Evolutionary conservation across 306 rosid genomes (phyloP), one percentile per base, ranked within the genome.

Genomic region (Nissolia schottii): DNA sequence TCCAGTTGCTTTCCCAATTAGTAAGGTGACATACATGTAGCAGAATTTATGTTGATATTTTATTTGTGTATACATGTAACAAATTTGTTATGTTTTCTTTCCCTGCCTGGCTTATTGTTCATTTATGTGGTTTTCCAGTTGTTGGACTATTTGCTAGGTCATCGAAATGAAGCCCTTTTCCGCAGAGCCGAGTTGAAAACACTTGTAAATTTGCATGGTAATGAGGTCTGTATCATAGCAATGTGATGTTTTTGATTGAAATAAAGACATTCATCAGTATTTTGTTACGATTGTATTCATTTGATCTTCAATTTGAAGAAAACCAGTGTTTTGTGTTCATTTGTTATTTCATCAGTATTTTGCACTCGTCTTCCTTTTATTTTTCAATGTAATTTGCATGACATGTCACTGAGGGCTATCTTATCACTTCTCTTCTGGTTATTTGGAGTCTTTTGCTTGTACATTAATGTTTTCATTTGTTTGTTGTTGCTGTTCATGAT

Each of bases 141-240:
- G 71, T 64, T 94, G 69, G 98, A 94, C 81, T 77, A 35, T 83
- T 88, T 91, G 59, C 83, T 94, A 53, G 98, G 98, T 37, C 88
- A 86, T 76, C 86, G 89, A 80, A 82, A 87, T 64, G 91, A 80
- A 58, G 98, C 98, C 58, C 84, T 94, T 31, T 94, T 94, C 77
- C 96, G 98, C 43, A 85, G 98, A 86, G 98, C 98, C 20, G 98
- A 94, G 87, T 78, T 94, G 74, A 89, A 89, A 84, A 91, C 98
- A 15, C 91, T 94, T 2, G 98, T 94, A 57, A 31, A 89, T 76
- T 46, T 94, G 77, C 98, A 94, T 80, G 89, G 98, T 24, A 94
- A 94, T 79, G 98, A 94, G 98, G 98, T 94, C 41, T 34, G 87
- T 87, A 49, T 64, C 61, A 29, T 55, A 46, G 38, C 67, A 61